These are phyloP conservation scores for Blastocystis sp. DNA, from an alignment of 352 stramenopile genomes.

Conservation along the genomic window DNA sequence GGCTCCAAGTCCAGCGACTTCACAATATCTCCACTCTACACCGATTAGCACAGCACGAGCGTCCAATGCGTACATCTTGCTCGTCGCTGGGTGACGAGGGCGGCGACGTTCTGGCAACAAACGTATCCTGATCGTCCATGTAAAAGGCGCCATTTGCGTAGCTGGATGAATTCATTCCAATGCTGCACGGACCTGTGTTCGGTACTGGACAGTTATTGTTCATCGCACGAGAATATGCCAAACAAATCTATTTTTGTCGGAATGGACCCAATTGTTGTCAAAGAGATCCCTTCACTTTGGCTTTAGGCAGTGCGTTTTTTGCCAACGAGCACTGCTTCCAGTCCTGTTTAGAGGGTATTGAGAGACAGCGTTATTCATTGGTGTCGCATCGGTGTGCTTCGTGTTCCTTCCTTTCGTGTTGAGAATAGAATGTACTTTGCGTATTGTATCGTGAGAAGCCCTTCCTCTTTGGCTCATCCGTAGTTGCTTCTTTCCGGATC, in stretches of 20 bases:
- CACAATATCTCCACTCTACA: constrained; percentile 32
- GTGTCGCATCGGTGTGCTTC: too few relatives aligned
- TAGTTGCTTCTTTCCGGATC: too few relatives aligned
- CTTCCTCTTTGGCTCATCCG: too few relatives aligned
- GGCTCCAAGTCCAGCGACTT: constrained; percentile 32
- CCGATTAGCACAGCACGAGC: neutral
- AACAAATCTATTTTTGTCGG: too few relatives aligned
- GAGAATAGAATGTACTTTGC: too few relatives aligned
- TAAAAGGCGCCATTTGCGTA: constrained; percentile 67
- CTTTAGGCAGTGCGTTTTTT: too few relatives aligned
- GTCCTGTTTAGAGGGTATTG: too few relatives aligned
- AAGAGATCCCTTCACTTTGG: too few relatives aligned
- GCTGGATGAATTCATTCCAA: neutral
- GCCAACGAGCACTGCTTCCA: too few relatives aligned
- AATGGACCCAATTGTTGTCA: neutral
- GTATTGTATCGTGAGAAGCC: too few relatives aligned
- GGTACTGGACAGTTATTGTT: neutral
- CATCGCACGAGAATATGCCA: neutral
- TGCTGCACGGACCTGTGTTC: neutral
- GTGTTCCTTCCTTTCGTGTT: too few relatives aligned
- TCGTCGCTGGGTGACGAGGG: neutral
- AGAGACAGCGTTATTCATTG: too few relatives aligned
- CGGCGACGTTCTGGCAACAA: constrained; percentile 21
- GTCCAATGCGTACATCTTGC: neutral
- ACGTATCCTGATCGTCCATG: constrained; percentile 53